Percentiles rank a stretch among this genome's conserved stretches.
These are phyloP conservation scores for Kodamaea fungicola DNA, from an alignment of 1,139 yeast species.

Conservation along the genomic window DNA sequence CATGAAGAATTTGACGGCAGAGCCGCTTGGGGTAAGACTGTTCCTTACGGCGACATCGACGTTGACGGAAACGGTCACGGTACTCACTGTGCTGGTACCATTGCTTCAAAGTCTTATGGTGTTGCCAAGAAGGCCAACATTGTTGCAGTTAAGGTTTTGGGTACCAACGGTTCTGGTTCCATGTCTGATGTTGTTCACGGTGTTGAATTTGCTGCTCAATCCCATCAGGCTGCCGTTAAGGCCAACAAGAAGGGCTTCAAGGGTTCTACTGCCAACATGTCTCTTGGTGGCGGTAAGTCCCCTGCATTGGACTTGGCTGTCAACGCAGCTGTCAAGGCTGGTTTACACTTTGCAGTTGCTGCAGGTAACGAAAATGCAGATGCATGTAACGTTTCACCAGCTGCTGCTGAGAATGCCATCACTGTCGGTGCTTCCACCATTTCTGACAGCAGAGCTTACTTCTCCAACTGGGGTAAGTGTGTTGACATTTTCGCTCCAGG, in stretches of 20 bases:
- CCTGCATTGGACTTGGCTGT: slow-evolving; percentile 81
- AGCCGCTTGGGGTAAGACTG: slow-evolving; percentile 90
- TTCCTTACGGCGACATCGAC: slow-evolving; percentile 80
- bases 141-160: slow-evolving; percentile 76
- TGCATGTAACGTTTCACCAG: slow-evolving; percentile 83
- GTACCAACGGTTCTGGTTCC: slow-evolving; percentile 74
- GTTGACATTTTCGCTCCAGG: slow-evolving; percentile 88
- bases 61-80: slow-evolving; percentile 94
- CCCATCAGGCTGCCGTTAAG: slow-evolving; percentile 58
- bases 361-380: slow-evolving; percentile 87
- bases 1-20: slow-evolving; percentile 89
- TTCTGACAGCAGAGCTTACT: slow-evolving; percentile 72
- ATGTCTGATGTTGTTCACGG: slow-evolving; percentile 82
- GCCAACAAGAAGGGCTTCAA: slow-evolving; percentile 62
- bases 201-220: slow-evolving; percentile 70
- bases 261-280: slow-evolving; percentile 88
- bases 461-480: slow-evolving; percentile 80
- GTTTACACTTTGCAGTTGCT: slow-evolving; percentile 81
- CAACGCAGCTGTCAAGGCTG: slow-evolving; percentile 78
- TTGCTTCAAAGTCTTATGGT: slow-evolving; percentile 72
- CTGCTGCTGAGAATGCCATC: slow-evolving; percentile 69
- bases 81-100: slow-evolving; percentile 85
- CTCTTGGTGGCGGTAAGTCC: slow-evolving; percentile 84
- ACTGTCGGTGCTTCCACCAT: slow-evolving; percentile 83
- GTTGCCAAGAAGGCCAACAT: slow-evolving; percentile 73